Evolutionary conservation across 345 rosid genomes (phyloP).

Genomic region (Citrus reticulata): DNA sequence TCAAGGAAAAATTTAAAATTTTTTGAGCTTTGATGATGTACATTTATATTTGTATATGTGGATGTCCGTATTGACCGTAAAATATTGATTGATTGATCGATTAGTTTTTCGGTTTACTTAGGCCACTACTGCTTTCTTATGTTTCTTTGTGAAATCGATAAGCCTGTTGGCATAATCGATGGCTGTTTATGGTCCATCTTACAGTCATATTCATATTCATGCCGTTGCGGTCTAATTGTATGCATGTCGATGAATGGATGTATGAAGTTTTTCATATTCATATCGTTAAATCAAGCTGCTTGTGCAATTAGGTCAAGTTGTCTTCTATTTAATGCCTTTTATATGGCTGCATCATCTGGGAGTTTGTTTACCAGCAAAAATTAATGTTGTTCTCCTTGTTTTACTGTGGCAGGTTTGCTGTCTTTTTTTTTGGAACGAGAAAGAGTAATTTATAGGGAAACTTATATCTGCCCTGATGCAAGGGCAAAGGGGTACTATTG

Average conservation of each 20-base stretch:
- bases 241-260: background rate
- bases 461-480: slow-evolving; percentile 59
- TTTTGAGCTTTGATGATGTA: background rate
- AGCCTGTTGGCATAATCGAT: background rate
- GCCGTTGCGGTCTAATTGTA: background rate
- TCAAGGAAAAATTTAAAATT: background rate
- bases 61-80: background rate
- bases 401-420: slow-evolving; percentile 6
- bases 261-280: background rate
- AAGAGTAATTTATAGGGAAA: slow-evolving; percentile 7
- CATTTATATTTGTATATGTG: background rate
- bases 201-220: background rate
- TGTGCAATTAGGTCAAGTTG: background rate
- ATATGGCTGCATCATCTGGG: background rate
- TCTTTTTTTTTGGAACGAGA: slow-evolving; percentile 18
- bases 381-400: background rate
- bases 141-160: background rate
- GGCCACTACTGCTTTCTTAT: background rate
- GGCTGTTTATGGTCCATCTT: background rate
- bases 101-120: background rate
- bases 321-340: background rate
- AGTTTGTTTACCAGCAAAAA: slow-evolving; percentile 12
- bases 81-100: background rate
- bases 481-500: slow-evolving; percentile 71
- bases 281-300: background rate